Evolutionary conservation across 257 asterid species (phyloP), one percentile per base, ranked within the genome.

Genomic region (Handroanthus guayacan): DNA sequence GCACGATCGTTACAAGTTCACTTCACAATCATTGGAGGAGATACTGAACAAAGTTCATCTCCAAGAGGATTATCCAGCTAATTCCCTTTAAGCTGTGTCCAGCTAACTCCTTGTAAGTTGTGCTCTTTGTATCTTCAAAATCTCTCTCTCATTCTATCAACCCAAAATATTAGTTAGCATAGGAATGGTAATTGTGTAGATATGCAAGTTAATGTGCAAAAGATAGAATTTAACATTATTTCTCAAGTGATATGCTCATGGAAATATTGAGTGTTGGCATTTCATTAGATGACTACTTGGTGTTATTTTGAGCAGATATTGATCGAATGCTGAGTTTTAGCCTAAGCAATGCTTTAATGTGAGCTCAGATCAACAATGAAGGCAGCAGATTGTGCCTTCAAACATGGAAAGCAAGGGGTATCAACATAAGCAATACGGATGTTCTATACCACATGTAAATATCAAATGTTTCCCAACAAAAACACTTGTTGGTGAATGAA

Each of bases 1-100:
- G 3, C 81, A 52, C 13, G 87, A 89, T 71, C 76, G 82, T 8
- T 84, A 78, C 74, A 83, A 83, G 82, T 73, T 82, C 60, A 72
- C 87, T 14, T 20, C 81, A 44, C 81, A 80, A 58, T 86, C 83
- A 13, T 62, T 86, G 75, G 81, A 68, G 14, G 84, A 78, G 84
- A 86, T 89, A 72, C 63, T 89, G 73, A 71, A 79, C 41, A 82
- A 71, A 75, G 81, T 83, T 65, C 76, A 62, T 60, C 77, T 83
- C 54, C 76, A 69, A 68, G 86, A 75, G 51, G 85, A 74, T 67
- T 16, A 47, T 69, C 60, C 37, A 2, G 63, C n/a, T 34, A 77
- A 54, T 25, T 25, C 31, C 31, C 31, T 25, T 0, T 25, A 1
- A 25, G 31, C 31, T 25, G 31, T n/a, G 45, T 69, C 61, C 38